These are phyloP conservation scores for Fusarium globosum DNA, from an alignment of 2,329 filamentous ascomycete species.

Conservation along the genomic window DNA sequence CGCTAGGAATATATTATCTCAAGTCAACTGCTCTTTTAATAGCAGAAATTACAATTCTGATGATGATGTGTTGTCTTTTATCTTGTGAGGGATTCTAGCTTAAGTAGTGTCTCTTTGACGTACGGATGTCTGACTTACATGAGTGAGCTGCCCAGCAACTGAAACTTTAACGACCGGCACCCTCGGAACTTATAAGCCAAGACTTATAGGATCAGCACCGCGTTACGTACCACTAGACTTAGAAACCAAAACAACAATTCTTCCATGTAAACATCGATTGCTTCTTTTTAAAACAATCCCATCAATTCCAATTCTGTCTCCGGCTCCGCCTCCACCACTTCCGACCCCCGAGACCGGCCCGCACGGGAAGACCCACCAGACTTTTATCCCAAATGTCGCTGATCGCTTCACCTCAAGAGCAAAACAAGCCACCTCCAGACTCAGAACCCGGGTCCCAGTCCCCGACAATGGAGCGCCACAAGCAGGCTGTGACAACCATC, in stretches of 20 bases:
- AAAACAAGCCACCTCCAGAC: constrained; percentile 12
- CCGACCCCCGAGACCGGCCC: constrained; percentile 31
- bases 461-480: constrained; percentile 56
- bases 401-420: constrained; percentile 12
- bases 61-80: background rate
- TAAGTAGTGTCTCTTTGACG: background rate
- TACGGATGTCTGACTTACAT: background rate
- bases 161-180: constrained; percentile 17
- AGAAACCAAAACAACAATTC: background rate
- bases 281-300: background rate
- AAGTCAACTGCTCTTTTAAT: background rate
- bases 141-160: constrained; percentile 8
- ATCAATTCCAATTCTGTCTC: constrained; percentile 9
- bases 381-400: constrained; percentile 24
- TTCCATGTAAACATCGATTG: background rate
- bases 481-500: constrained; percentile 56
- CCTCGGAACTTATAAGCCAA: constrained; percentile 16
- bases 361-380: constrained; percentile 29
- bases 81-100: background rate
- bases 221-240: background rate
- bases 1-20: background rate
- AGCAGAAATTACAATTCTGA: background rate
- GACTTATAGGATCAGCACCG: background rate
- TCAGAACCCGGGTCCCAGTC: background rate
- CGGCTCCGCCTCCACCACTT: constrained; percentile 37